Evolutionary conservation across 1,284 basidiomycete genomes (phyloP).

Genomic region (Sanghuangporus baumii): DNA sequence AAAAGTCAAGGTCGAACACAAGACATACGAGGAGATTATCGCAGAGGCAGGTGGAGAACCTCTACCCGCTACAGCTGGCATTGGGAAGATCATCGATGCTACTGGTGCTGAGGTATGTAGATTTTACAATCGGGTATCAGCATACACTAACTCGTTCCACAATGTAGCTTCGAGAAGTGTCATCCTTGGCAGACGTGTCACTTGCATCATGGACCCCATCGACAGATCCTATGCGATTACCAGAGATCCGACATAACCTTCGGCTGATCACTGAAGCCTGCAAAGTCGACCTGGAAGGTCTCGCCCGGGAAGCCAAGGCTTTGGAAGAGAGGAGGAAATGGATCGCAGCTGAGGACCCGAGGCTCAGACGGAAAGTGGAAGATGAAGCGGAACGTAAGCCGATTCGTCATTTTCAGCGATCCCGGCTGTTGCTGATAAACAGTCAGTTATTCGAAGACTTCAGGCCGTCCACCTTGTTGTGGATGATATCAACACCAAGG

Average conservation of each 20-base stretch:
- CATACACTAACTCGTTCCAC: conserved; percentile 11
- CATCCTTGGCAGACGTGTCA: conserved; percentile 75
- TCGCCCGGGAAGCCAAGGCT: conserved; percentile 85
- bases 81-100: conserved; percentile 92
- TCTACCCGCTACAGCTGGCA: conserved; percentile 46
- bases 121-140: conserved; percentile 12
- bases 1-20: conserved; percentile 84
- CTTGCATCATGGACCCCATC: conserved; percentile 81
- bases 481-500: conserved; percentile 58
- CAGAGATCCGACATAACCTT: conserved; percentile 94
- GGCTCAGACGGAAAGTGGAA: conserved; percentile 60
- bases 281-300: conserved; percentile 77
- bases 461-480: conserved; percentile 72
- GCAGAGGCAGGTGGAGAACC: conserved; percentile 70
- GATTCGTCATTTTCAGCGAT: conserved; percentile 1
- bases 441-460: conserved; percentile 67
- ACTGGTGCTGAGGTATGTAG: conserved; percentile 78
- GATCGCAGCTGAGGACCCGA: conserved; percentile 64
- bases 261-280: conserved; percentile 80
- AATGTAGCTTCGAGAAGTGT: conserved; percentile 69
- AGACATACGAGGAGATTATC: conserved; percentile 92
- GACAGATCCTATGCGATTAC: conserved; percentile 79
- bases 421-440: conserved; percentile 12
- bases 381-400: conserved; percentile 70
- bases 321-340: conserved; percentile 77